Conservation (phyloP, 768 basidiomycete species). For the Suillus tomentosus region DNA sequence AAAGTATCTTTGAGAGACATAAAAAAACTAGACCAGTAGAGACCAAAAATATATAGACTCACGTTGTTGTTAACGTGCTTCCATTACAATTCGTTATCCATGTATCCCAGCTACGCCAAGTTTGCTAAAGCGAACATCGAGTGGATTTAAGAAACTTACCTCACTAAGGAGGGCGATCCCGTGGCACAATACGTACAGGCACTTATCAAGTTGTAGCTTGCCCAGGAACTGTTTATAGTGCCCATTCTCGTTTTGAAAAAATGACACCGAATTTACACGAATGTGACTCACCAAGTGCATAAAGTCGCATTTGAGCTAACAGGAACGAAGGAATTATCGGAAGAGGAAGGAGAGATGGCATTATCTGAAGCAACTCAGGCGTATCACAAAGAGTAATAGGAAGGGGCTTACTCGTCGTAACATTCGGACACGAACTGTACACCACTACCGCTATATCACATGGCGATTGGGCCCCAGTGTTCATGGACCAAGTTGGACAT, state of each 20-base stretch:
- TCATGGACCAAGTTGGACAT: neutral
- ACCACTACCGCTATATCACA: constrained; percentile 21
- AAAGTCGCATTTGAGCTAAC: constrained; percentile 16
- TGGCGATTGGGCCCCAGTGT: constrained; percentile 14
- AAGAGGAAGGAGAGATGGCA: neutral
- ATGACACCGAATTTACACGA: neutral
- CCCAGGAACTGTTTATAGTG: constrained; percentile 26
- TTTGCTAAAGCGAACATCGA: constrained; percentile 9
- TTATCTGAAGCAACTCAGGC: neutral
- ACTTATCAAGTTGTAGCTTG: constrained; percentile 32
- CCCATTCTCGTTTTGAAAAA: neutral
- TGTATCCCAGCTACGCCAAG: constrained; percentile 21
- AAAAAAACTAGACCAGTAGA: neutral
- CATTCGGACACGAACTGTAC: constrained; percentile 19
- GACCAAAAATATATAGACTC: neutral
- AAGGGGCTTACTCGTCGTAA: constrained; percentile 16
- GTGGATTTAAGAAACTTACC: constrained; percentile 15
- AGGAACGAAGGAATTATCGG: constrained; percentile 18
- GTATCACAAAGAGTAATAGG: neutral
- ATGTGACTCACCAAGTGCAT: constrained; percentile 27
- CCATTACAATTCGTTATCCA: constrained; percentile 23
- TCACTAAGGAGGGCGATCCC: constrained; percentile 15
- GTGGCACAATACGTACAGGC: constrained; percentile 25
- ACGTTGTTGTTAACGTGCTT: constrained; percentile 23
- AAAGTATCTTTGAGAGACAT: constrained; percentile 24